Percentiles rank a stretch among this genome's conserved stretches.
These are phyloP conservation scores for Uromyces viciae-fabae DNA, from an alignment of 1,284 basidiomycete genomes.

Conservation along the genomic window DNA sequence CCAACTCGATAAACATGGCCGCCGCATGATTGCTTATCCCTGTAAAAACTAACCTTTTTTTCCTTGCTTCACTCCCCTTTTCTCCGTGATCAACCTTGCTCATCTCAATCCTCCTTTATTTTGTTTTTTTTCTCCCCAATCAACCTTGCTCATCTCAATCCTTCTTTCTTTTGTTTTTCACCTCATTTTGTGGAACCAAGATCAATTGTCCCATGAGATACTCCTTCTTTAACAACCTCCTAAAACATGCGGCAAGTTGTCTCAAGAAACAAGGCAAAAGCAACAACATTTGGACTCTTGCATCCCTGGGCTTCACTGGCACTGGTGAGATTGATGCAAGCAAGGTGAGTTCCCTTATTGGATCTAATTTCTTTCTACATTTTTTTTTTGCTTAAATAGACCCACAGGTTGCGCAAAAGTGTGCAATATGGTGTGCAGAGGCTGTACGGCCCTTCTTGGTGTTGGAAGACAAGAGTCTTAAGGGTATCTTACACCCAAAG, in stretches of 20 bases:
- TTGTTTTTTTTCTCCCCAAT: too few relatives aligned
- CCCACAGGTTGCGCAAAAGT: neutral
- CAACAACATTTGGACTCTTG: neutral
- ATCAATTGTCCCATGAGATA: neutral
- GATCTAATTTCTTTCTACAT: too few relatives aligned
- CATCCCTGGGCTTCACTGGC: neutral
- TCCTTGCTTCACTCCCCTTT: neutral
- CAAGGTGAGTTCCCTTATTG: neutral
- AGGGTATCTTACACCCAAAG: too few relatives aligned
- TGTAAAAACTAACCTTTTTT: neutral
- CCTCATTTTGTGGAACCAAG: neutral
- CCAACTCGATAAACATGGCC: neutral
- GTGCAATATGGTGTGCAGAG: neutral
- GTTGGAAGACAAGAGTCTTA: too few relatives aligned
- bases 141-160: too few relatives aligned
- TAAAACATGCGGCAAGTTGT: neutral
- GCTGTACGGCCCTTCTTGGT: neutral
- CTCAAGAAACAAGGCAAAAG: neutral
- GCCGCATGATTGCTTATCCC: conserved; percentile 6
- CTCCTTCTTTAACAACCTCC: neutral
- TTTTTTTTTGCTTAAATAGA: too few relatives aligned
- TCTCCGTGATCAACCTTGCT: too few relatives aligned
- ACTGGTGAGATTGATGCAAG: neutral
- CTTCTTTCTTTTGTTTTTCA: neutral
- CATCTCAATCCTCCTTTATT: too few relatives aligned